Evolutionary conservation across 129 eudicot genomes (phyloP).

Genomic region (Smallanthus sonchifolius): DNA sequence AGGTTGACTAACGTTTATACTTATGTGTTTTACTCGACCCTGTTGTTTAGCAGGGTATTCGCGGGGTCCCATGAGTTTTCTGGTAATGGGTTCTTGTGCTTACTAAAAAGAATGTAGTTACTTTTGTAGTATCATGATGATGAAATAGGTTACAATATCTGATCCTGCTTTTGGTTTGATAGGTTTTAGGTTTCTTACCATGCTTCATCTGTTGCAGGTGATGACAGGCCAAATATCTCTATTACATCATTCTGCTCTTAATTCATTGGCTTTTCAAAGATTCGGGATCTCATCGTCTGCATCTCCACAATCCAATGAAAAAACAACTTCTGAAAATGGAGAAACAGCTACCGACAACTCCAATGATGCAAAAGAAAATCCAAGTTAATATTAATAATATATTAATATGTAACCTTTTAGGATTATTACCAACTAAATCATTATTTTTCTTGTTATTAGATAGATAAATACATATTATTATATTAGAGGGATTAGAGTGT

Average conservation of each 20-base stretch:
- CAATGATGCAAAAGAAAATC: constrained; percentile 24
- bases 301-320: constrained; percentile 55
- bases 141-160: background rate
- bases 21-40: background rate
- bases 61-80: too few relatives aligned
- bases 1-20: background rate
- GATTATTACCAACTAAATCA: constrained; percentile 16
- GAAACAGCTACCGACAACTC: constrained; percentile 15
- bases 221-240: constrained; percentile 40
- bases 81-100: too few relatives aligned
- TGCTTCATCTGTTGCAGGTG: constrained; percentile 31
- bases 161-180: background rate
- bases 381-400: constrained; percentile 5
- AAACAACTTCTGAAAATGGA: constrained; percentile 33
- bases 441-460: constrained; percentile 17
- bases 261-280: constrained; percentile 38
- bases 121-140: background rate
- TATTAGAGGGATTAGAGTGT: too few relatives aligned
- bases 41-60: too few relatives aligned
- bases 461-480: too few relatives aligned
- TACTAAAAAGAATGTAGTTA: background rate
- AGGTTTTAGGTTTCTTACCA: background rate
- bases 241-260: constrained; percentile 29
- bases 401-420: background rate
- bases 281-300: constrained; percentile 72